phyloP scores from a whole-genome alignment of 2,329 filamentous ascomycete species.

The Fusarium multiceps region DNA sequence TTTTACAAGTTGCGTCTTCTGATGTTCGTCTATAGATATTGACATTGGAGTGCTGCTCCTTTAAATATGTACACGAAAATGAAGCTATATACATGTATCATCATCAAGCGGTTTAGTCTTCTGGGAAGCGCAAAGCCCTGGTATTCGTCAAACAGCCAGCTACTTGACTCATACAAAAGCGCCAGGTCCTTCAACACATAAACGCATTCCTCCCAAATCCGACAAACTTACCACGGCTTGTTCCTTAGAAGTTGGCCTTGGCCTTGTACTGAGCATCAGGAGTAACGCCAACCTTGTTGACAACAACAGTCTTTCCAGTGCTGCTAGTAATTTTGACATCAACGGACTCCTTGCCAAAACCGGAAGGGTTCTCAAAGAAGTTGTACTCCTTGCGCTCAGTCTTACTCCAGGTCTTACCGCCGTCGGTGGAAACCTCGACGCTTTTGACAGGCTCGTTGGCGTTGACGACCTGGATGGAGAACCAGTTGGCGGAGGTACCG shows the following conservation, averaged over 20 bases:
- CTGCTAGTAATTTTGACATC: constrained; percentile 66
- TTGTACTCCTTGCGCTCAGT: constrained; percentile 67
- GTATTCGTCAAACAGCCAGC: constrained; percentile 26
- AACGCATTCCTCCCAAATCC: not conserved
- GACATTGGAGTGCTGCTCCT: not conserved
- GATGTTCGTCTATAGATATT: not conserved
- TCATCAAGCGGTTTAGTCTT: not conserved
- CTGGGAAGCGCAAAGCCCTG: not conserved
- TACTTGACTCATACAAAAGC: not conserved
- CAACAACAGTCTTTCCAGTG: constrained; percentile 61
- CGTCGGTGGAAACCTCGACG: constrained; percentile 71
- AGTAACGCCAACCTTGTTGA: constrained; percentile 61
- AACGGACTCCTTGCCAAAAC: constrained; percentile 66
- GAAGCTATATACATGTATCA: constrained; percentile 3
- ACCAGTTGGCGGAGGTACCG: constrained; percentile 57
- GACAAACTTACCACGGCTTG: not conserved
- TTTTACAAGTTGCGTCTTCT: not conserved
- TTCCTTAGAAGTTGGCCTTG: constrained; percentile 49
- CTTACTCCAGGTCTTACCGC: constrained; percentile 67
- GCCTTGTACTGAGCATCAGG: constrained; percentile 47
- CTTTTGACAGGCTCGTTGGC: constrained; percentile 65
- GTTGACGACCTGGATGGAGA: constrained; percentile 69
- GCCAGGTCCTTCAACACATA: not conserved
- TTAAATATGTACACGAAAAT: constrained; percentile 34
- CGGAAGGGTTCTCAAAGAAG: constrained; percentile 70